phyloP scores from a whole-genome alignment of 179 eudicot species.

The Sideroxylon spinosum region DNA sequence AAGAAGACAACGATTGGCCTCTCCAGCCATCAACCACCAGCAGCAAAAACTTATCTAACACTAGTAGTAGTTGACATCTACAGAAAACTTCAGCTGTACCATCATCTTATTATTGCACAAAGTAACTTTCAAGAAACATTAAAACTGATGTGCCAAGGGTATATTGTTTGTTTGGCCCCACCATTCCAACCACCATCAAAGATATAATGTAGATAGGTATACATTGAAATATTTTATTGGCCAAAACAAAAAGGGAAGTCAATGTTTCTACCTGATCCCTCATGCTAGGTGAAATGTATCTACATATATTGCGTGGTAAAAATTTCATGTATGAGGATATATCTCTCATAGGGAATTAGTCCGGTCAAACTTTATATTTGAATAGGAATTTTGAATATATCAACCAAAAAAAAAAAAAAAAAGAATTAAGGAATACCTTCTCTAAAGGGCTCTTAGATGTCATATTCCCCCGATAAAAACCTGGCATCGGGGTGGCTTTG shows the following conservation, averaged over 20 bases:
- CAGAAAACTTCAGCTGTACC: background rate
- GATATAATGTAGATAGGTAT: background rate
- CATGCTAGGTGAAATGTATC: constrained; percentile 6
- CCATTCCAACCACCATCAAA: background rate
- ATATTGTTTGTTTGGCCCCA: background rate
- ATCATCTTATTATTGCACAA: constrained; percentile 6
- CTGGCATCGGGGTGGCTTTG: constrained; percentile 38
- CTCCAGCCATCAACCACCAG: constrained; percentile 12
- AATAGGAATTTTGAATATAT: background rate
- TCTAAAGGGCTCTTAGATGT: constrained; percentile 19
- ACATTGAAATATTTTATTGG: background rate
- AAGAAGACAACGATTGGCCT: background rate
- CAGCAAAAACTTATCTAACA: constrained; percentile 13
- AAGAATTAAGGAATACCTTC: constrained; percentile 13
- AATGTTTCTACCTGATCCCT: constrained; percentile 1
- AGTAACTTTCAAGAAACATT: constrained; percentile 11
- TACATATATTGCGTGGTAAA: background rate
- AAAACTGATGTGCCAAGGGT: background rate
- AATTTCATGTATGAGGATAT: background rate
- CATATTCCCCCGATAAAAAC: constrained; percentile 29
- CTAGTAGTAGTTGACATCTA: background rate
- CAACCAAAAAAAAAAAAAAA: background rate
- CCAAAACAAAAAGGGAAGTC: background rate
- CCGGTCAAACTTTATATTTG: background rate
- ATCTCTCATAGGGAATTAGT: background rate